These are phyloP conservation scores for Xylaria sp. DNA, from an alignment of 2,329 filamentous ascomycete species.

Conservation along the genomic window DNA sequence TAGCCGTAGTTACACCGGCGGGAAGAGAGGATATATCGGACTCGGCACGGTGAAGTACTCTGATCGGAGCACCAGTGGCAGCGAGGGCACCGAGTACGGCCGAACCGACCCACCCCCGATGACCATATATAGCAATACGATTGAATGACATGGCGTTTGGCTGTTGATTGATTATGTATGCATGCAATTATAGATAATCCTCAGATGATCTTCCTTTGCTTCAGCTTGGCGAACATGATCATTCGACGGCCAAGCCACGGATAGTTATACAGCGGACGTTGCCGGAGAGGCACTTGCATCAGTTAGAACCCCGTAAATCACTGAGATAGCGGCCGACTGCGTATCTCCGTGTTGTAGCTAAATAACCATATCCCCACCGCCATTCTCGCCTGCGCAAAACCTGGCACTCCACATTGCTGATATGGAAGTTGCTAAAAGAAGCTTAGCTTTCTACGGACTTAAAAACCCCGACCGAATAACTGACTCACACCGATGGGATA, in stretches of 20 bases:
- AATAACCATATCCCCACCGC: too few relatives aligned
- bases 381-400: not conserved
- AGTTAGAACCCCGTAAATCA: not conserved
- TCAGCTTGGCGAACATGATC: not conserved
- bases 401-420: not conserved
- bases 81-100: constrained; percentile 42
- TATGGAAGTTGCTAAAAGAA: not conserved
- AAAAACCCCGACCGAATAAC: not conserved
- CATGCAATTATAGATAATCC: too few relatives aligned
- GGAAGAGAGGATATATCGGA: constrained; percentile 45
- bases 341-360: not conserved
- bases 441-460: constrained; percentile 1
- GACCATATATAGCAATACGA: constrained; percentile 47
- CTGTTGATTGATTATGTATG: not conserved
- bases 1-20: constrained; percentile 26
- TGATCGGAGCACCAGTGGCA: constrained; percentile 44
- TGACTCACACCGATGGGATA: not conserved
- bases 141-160: constrained; percentile 45
- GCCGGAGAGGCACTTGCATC: not conserved
- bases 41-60: constrained; percentile 42
- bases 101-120: constrained; percentile 45
- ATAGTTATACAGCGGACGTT: not conserved
- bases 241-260: not conserved
- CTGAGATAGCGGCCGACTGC: not conserved
- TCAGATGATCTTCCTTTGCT: not conserved